phyloP scores from a whole-genome alignment of 768 basidiomycete species.

The Phlebiopsis flavidoalba region DNA sequence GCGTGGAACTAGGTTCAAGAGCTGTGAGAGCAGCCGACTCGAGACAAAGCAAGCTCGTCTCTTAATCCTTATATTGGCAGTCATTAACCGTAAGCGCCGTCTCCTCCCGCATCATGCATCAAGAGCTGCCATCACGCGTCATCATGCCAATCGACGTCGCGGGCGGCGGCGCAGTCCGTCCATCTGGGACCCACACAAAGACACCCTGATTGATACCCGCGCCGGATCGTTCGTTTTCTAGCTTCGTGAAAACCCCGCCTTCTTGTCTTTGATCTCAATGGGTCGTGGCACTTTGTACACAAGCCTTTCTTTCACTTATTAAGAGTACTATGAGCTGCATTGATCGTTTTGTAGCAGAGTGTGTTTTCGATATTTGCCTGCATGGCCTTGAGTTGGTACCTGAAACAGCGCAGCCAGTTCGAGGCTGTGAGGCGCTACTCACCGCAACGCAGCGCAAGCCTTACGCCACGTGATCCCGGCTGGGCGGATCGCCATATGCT shows the following conservation, averaged over 20 bases:
- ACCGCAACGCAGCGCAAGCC: neutral
- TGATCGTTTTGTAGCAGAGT: neutral
- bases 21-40: neutral
- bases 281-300: no score
- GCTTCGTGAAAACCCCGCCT: no score
- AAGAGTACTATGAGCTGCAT: neutral
- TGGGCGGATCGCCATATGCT: neutral
- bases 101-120: neutral
- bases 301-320: neutral
- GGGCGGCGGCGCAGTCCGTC: no score
- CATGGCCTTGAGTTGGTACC: neutral
- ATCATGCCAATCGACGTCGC: neutral
- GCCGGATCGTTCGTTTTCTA: no score
- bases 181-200: no score
- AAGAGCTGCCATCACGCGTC: conserved; percentile 1
- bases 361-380: neutral
- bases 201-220: no score
- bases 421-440: conserved; percentile 5
- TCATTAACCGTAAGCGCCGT: neutral
- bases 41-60: neutral
- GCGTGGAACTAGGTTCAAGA: neutral
- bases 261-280: no score
- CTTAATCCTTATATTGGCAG: neutral
- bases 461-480: conserved; percentile 5
- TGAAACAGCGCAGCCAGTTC: conserved; percentile 3